Conservation (phyloP, 1,284 basidiomycete genomes). For the Ustilago trichophora region DNA sequence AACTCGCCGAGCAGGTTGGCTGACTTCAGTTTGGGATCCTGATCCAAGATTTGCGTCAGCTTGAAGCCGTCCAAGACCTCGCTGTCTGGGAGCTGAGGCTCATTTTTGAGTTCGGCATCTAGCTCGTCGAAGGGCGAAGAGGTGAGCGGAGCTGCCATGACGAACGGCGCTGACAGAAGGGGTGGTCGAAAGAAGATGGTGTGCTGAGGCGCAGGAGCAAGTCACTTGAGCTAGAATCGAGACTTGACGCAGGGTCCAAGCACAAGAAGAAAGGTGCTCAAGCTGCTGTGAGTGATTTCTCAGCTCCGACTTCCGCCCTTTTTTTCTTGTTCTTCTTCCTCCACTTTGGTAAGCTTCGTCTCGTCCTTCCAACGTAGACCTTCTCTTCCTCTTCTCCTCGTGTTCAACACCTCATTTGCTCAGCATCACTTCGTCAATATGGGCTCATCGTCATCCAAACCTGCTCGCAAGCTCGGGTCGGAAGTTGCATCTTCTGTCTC, state of each 20-base stretch:
- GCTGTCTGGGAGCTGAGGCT: neutral
- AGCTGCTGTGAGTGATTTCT: neutral
- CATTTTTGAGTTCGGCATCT: too few species aligned
- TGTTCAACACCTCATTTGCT: too few species aligned
- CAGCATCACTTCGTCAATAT: too few species aligned
- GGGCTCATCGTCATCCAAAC: slow-evolving; percentile 53
- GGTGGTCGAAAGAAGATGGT: too few species aligned
- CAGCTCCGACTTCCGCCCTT: slow-evolving; percentile 22
- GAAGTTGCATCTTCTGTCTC: slow-evolving; percentile 34
- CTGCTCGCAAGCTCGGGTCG: slow-evolving; percentile 45
- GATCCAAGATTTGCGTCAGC: slow-evolving; percentile 43
- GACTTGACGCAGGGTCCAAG: slow-evolving; percentile 27
- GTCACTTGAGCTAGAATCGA: neutral
- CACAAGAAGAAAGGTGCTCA: neutral
- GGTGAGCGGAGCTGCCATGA: too few species aligned
- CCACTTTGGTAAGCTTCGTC: slow-evolving; percentile 30
- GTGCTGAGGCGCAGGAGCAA: too few species aligned
- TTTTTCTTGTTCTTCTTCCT: slow-evolving; percentile 17
- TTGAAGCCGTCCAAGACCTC: slow-evolving; percentile 48
- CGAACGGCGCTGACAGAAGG: too few species aligned
- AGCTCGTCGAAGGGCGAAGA: too few species aligned
- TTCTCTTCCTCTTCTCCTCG: too few species aligned
- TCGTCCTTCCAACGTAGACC: too few species aligned
- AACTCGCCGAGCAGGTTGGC: slow-evolving; percentile 44
- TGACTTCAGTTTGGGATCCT: slow-evolving; percentile 49